A percentile compares a stretch with the other conserved stretches of the same genome.
Conservation (phyloP, 495 filamentous ascomycete species). For the Annulohypoxylon maeteangense region DNA sequence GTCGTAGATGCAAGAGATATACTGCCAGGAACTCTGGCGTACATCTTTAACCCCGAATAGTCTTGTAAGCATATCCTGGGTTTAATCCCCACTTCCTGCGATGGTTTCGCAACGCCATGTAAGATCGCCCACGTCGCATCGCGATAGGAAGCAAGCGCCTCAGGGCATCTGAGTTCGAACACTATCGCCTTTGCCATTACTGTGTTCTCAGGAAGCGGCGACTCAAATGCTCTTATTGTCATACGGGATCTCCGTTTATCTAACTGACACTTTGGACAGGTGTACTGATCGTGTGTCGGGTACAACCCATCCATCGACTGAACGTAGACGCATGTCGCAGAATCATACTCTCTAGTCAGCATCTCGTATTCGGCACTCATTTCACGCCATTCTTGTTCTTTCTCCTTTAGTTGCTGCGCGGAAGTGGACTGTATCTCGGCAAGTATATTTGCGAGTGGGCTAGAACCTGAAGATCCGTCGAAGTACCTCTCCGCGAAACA, state of each 20-base stretch:
- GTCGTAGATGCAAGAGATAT: constrained; percentile 48
- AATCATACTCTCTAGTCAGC: constrained; percentile 51
- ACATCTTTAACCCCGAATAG: constrained; percentile 39
- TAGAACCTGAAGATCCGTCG: constrained; percentile 42
- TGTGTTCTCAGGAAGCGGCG: constrained; percentile 52
- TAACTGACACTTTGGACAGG: constrained; percentile 50
- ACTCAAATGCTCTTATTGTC: constrained; percentile 55
- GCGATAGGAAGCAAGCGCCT: constrained; percentile 53
- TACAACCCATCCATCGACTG: constrained; percentile 7
- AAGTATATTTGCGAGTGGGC: constrained; percentile 44
- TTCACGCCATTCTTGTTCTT: constrained; percentile 55
- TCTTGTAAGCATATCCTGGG: constrained; percentile 42
- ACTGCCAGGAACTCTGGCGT: constrained; percentile 6
- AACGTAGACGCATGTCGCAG: constrained; percentile 42
- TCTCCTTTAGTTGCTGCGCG: constrained; percentile 35
- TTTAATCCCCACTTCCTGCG: neutral
- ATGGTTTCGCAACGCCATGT: constrained; percentile 31
- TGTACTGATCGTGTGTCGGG: constrained; percentile 29
- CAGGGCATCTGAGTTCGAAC: constrained; percentile 58
- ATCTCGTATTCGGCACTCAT: constrained; percentile 52
- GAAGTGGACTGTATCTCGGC: constrained; percentile 49
- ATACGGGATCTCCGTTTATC: constrained; percentile 44
- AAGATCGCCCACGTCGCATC: constrained; percentile 57
- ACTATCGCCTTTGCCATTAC: constrained; percentile 49
- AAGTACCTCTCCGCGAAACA: constrained; percentile 63